Evolutionary conservation across 73 alveolate genomes (phyloP).

Genomic region (Symbiodinium natans): DNA sequence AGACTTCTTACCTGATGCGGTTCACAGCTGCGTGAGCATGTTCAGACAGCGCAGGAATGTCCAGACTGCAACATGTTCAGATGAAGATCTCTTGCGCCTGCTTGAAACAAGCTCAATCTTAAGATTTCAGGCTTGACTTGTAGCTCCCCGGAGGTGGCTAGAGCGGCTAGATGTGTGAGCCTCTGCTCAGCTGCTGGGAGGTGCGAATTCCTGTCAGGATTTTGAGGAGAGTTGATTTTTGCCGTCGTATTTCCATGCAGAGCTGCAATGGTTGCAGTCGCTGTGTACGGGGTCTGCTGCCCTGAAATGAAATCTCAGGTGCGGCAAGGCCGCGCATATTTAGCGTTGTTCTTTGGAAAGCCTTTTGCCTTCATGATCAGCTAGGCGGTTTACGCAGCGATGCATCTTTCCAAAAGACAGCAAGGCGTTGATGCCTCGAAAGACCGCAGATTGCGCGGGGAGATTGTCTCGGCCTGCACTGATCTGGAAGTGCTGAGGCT

Average conservation of each 20-base stretch:
- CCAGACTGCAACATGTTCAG: no score
- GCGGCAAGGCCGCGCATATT: not conserved
- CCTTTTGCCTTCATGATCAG: not conserved
- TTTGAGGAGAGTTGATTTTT: not conserved
- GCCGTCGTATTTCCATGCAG: not conserved
- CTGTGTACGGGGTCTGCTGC: not conserved
- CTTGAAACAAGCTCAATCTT: not conserved
- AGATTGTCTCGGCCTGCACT: not conserved
- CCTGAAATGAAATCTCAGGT: not conserved
- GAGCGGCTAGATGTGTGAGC: no score
- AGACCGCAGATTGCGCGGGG: not conserved
- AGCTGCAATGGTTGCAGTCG: not conserved
- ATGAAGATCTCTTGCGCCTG: not conserved
- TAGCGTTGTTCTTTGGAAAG: not conserved
- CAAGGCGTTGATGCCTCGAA: not conserved
- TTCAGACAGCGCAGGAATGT: not conserved
- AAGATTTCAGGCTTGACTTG: no score
- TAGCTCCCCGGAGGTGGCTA: slow-evolving; percentile 16
- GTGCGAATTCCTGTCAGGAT: not conserved
- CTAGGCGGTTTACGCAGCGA: not conserved
- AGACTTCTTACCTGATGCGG: not conserved
- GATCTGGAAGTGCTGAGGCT: not conserved
- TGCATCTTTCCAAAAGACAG: not conserved
- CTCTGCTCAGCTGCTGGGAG: not conserved
- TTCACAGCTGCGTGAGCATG: not conserved